Base-by-base conservation (phyloP, 1,284 basidiomycete species). In the Naganishia sp. region DNA sequence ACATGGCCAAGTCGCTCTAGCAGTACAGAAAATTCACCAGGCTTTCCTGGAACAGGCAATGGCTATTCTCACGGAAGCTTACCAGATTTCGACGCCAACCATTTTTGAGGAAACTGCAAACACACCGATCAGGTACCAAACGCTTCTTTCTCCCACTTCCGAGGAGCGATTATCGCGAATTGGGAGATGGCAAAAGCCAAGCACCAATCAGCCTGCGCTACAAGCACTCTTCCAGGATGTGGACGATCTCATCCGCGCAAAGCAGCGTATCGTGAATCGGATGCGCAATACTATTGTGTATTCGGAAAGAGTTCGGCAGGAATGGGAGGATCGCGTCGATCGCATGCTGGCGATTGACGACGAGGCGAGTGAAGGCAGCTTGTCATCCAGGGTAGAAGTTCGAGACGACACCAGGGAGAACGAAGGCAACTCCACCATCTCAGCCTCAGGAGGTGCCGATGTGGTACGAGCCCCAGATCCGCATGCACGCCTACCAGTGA, bases 271-370 rank as follows among this genome's bases (percentile, higher is more conserved):
- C 69, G 90, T 98, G 54, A 92, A 94, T 67, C 89, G 96, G 49
- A 89, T 99, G 88, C 91, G 96, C 80, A 98, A 97, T 77, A 98
- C 94, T 28, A 96, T 99, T 71, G 85, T 92, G 68, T 99, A 99
- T 79, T 89, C 93, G 42, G 96, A 99, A 81, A 96, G 96, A 81
- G 91, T 97, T 31, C 88, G 96, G 78, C 89, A 90, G 72, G 96
- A 99, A 79, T 99, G 95, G 94, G 90, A 98, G 77, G 90, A 91
- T 76, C 88, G 87, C 72, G 90, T 97, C 32, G 89, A 83, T 62
- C 77, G 81, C 57, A 79, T 85, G 51, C 79, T 97, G 47, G 86
- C 84, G 2, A 84, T 84, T 35, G 81, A 84, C 47, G 84, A 86
- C 3, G 86, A 86, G 45, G 41, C 68, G 51, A 63, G 61, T 53